A percentile compares a stretch with the other conserved stretches of the same genome.
Evolutionary conservation across 768 basidiomycete genomes (phyloP).

Genomic region (Lentinula raphanica): DNA sequence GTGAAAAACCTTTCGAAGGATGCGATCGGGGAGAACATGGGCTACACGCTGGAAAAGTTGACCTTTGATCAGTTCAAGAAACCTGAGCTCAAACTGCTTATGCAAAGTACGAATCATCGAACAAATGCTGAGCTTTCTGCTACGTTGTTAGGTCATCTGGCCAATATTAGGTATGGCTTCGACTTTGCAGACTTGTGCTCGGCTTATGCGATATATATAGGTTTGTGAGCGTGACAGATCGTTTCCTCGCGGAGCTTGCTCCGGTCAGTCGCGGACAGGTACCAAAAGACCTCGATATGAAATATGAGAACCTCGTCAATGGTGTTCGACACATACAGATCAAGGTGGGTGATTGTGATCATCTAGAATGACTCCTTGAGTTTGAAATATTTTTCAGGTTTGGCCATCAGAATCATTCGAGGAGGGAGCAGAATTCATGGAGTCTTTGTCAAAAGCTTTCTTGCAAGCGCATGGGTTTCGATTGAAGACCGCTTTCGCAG

Average conservation of each 20-base stretch:
- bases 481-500: conserved; percentile 82
- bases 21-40: conserved; percentile 70
- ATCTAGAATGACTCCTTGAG: neutral
- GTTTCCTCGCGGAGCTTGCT: conserved; percentile 75
- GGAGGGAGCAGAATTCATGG: conserved; percentile 88
- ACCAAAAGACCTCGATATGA: conserved; percentile 73
- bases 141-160: conserved; percentile 76
- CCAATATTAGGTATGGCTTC: conserved; percentile 63
- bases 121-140: conserved; percentile 82
- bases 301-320: conserved; percentile 78
- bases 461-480: conserved; percentile 77
- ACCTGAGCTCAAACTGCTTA: conserved; percentile 61
- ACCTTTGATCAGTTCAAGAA: conserved; percentile 81
- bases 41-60: conserved; percentile 78
- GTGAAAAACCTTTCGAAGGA: conserved; percentile 71
- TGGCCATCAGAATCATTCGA: conserved; percentile 94
- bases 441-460: conserved; percentile 77
- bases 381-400: conserved; percentile 53
- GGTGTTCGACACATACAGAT: conserved; percentile 80
- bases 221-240: conserved; percentile 89
- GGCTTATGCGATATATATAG: conserved; percentile 29
- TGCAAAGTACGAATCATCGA: conserved; percentile 70
- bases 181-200: neutral
- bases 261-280: conserved; percentile 74
- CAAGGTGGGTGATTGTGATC: conserved; percentile 43